Percentiles rank a stretch among this genome's conserved stretches.
These are phyloP conservation scores for Zymoseptoria ardabiliae DNA, from an alignment of 2,329 filamentous ascomycete genomes.

Conservation along the genomic window DNA sequence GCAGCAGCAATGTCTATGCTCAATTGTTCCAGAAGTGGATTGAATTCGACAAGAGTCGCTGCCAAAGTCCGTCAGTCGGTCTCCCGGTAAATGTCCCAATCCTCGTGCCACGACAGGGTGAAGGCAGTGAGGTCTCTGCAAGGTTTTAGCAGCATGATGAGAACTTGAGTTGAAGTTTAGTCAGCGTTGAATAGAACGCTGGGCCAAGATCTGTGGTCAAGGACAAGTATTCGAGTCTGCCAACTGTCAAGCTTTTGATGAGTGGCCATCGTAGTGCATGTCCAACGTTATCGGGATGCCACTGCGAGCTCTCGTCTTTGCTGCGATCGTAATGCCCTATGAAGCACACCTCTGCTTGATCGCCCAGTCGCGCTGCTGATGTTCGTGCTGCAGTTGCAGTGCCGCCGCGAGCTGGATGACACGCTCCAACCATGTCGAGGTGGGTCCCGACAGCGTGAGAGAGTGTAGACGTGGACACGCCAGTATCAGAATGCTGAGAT, in stretches of 20 bases:
- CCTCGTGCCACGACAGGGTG: background rate
- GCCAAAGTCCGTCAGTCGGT: background rate
- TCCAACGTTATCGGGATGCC: too few relatives aligned
- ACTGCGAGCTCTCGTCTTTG: too few relatives aligned
- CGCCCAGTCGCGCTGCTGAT: too few relatives aligned
- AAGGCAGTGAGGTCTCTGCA: background rate
- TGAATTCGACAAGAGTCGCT: background rate
- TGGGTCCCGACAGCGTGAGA: background rate
- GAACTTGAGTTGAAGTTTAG: background rate
- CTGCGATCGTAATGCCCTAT: too few relatives aligned
- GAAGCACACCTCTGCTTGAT: too few relatives aligned
- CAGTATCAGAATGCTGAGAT: background rate
- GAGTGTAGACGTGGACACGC: background rate
- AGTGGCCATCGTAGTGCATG: too few relatives aligned
- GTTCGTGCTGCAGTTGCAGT: too few relatives aligned
- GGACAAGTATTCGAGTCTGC: too few relatives aligned
- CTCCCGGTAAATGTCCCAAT: background rate
- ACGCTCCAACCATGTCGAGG: background rate
- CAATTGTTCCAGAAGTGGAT: conserved; percentile 1
- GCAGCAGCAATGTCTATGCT: background rate
- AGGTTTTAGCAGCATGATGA: background rate
- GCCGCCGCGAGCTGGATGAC: background rate
- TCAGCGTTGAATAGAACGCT: background rate
- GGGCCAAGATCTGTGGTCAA: background rate
- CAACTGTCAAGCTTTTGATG: too few relatives aligned